These are phyloP conservation scores for Aspergillus indologenus DNA, from an alignment of 495 filamentous ascomycete species.

Conservation along the genomic window DNA sequence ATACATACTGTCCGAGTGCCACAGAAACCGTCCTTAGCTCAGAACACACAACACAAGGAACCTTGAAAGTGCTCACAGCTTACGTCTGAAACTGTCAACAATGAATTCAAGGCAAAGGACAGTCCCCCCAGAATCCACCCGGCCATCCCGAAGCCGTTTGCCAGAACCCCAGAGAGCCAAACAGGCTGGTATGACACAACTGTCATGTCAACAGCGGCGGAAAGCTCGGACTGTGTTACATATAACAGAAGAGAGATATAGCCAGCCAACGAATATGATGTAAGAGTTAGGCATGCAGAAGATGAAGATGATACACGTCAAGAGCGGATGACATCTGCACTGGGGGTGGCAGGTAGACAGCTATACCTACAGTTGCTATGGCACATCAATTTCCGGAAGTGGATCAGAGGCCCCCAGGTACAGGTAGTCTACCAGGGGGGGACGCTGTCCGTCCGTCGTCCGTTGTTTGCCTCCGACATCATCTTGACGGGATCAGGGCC, in stretches of 20 bases:
- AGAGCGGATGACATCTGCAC: not conserved
- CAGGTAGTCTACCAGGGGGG: no score
- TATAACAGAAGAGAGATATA: not conserved
- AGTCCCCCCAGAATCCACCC: not conserved
- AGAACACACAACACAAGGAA: no score
- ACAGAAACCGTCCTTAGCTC: not conserved
- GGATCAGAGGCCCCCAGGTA: not conserved
- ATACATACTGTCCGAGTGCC: not conserved
- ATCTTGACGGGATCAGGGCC: not conserved
- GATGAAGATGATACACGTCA: not conserved
- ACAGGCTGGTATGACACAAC: not conserved
- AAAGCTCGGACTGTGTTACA: not conserved
- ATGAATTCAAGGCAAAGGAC: not conserved
- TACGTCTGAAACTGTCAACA: not conserved
- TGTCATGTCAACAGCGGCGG: not conserved
- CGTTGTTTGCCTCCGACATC: not conserved
- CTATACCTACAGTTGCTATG: not conserved
- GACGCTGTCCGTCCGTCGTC: not conserved
- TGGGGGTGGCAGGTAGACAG: not conserved
- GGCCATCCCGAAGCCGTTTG: not conserved
- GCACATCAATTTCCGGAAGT: not conserved
- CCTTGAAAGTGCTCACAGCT: no score
- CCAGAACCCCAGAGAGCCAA: not conserved
- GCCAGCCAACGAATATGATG: not conserved
- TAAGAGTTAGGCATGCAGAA: not conserved